A percentile compares a stretch with the other conserved stretches of the same genome.
Conservation (phyloP, 2,329 filamentous ascomycete species). For the Zymoseptoria crescenta region DNA sequence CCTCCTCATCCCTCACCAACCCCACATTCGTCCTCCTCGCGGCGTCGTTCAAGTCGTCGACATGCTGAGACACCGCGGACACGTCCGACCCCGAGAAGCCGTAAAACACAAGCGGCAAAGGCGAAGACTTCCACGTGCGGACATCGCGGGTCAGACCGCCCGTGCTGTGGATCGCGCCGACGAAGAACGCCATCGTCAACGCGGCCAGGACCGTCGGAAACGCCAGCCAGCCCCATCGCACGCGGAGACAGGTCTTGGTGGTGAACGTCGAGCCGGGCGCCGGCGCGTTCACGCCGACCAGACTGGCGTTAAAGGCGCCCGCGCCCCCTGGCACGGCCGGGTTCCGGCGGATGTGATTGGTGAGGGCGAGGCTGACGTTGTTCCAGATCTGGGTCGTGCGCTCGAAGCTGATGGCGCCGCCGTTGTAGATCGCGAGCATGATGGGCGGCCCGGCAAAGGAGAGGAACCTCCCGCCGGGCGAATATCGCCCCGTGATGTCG, state of each 20-base stretch:
- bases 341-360: slow-evolving; percentile 9
- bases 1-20: neutral
- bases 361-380: slow-evolving; percentile 7
- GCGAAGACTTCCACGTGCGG: slow-evolving; percentile 8
- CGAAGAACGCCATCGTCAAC: slow-evolving; percentile 8
- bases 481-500: neutral
- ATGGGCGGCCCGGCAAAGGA: slow-evolving; percentile 5
- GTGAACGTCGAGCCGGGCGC: neutral
- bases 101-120: slow-evolving; percentile 6
- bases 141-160: slow-evolving; percentile 2
- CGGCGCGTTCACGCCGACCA: neutral
- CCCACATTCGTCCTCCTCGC: neutral
- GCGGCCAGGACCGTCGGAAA: slow-evolving; percentile 2
- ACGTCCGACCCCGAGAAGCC: neutral
- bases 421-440: slow-evolving; percentile 7
- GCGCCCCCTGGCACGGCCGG: neutral
- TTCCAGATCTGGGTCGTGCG: slow-evolving; percentile 1
- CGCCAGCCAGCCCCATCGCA: slow-evolving; percentile 6
- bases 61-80: slow-evolving; percentile 1
- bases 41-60: slow-evolving; percentile 1
- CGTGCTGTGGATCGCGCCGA: neutral
- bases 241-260: slow-evolving; percentile 8
- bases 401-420: slow-evolving; percentile 3
- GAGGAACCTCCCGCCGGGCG: neutral
- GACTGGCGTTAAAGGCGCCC: neutral